Base-by-base conservation (phyloP, 176 grass and related monocot genomes). In the Triticum timopheevii region DNA sequence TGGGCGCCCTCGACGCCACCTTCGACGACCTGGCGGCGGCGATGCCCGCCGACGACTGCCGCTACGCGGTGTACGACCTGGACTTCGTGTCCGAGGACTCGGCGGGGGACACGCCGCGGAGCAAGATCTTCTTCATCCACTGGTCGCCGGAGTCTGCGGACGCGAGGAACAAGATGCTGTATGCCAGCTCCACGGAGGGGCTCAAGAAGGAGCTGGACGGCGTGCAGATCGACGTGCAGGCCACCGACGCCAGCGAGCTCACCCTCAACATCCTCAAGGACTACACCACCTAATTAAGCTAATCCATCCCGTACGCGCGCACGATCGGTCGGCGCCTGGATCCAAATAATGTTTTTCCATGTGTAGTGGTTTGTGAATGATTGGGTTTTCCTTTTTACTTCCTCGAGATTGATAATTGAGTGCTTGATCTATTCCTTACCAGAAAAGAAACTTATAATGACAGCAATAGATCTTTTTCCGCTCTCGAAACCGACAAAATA, bases 171-270 rank as follows among this genome's bases (percentile, higher is more conserved):
- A 91, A 93, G 92, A 93, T 91, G 92, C 38, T 91, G 68, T 88
- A 91, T 68, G 83, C 92, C 0, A 93, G 92, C 79, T 90, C 92
- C 3, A 73, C 86, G 49, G 88, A 91, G 7, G 86, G 83, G 15
- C 88, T 90, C 85, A 73, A 88, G 88, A 83, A 82, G 83, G 88
- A 90, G 89, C 83, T 93, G 13, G 92, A 93, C 70, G 92, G 92
- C 31, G 86, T 88, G 36, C 88, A 88, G 83, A 72, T 88, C 23
- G 92, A 88, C 61, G 15, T 89, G 19, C 92, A 87, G 81, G 92
- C 92, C 8, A 94, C 92, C 3, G 89, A 91, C 19, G 76, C 86
- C 76, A 68, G 76, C 66, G 89, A 91, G 85, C 89, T 91, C 27
- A 84, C 89, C 1, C 85, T 91, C 27, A n/a, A 84, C 5, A 82